Evolutionary conservation across 2,329 filamentous ascomycete genomes (phyloP), one percentile per base, ranked within the genome.

Genomic region (Malbranchea cinnamomea): DNA sequence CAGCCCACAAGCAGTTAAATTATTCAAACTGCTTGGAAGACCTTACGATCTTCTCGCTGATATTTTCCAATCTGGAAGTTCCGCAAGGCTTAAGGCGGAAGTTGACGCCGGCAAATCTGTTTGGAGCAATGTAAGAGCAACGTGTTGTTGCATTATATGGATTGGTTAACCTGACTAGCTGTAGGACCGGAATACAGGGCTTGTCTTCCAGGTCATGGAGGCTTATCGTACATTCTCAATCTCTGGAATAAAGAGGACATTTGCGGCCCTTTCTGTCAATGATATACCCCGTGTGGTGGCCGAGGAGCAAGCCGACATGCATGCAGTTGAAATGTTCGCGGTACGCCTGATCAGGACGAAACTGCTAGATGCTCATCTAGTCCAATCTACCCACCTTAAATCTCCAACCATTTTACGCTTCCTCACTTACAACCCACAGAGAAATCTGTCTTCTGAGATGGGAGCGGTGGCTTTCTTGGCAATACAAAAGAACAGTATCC

Each of bases 161-260:
- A 18, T 13, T 12, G 4, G 50, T 29, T 51, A 38, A 33, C 31
- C 34, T 35, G 11, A 30, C 12, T 13, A n/a, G 12, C 42, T 41
- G 32, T 34, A 68, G 41, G 84, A 95, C 43, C 70, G 71, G 26
- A 95, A 91, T 45, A 52, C 59, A 3, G 70, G 74, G 3, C 67
- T 95, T 9, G 63, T 92, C 8, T 57, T 62, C 4, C 72, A 82
- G 48, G 74, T 87, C 7, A 51, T 78, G 22, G 59, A 67, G 12
- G 73, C 78, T 6, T 81, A 85, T 47, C 73, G 79, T 41, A 73
- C 74, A 43, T 83, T 78, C 59, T 74, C 79, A 36, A 71, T 95
- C 34, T 62, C 77, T 19, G 73, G 73, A 35, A 63, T 95, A 15
- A 73, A 75, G 25, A 67, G 70, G 30, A 74, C 81, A 3, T 94